These are phyloP conservation scores for Alnus glutinosa DNA, from an alignment of 306 rosid genomes.

Conservation along the genomic window DNA sequence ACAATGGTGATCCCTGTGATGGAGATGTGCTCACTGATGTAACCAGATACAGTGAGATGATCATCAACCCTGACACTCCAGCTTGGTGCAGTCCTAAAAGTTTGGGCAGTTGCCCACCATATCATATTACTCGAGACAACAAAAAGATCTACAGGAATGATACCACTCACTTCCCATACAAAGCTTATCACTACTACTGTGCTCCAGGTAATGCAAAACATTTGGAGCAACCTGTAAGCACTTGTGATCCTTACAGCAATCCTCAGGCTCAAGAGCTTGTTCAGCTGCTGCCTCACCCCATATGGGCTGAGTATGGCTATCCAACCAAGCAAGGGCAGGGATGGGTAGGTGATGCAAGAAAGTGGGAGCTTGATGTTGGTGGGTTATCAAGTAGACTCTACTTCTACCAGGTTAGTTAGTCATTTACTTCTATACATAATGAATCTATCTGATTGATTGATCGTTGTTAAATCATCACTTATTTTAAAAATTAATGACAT, in stretches of 20 bases:
- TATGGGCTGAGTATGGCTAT: slow-evolving; percentile 73
- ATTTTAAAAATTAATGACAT: no score
- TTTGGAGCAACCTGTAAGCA: slow-evolving; percentile 56
- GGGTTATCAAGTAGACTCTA: slow-evolving; percentile 60
- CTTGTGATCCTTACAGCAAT: slow-evolving; percentile 80
- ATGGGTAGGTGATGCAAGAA: slow-evolving; percentile 75
- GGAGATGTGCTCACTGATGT: slow-evolving; percentile 57
- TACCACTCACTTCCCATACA: slow-evolving; percentile 68
- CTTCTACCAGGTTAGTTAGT: slow-evolving; percentile 59
- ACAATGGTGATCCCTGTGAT: slow-evolving; percentile 52
- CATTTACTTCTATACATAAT: background rate
- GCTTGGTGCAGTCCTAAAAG: slow-evolving; percentile 60
- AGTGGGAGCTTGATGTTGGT: slow-evolving; percentile 91
- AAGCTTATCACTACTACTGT: slow-evolving; percentile 74
- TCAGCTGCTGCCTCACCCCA: slow-evolving; percentile 76
- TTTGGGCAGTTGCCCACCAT: slow-evolving; percentile 67
- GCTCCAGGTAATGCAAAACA: slow-evolving; percentile 71
- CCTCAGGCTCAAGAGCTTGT: slow-evolving; percentile 88
- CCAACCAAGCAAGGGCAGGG: slow-evolving; percentile 72
- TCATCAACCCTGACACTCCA: slow-evolving; percentile 53
- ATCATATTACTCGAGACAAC: slow-evolving; percentile 63
- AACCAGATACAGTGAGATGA: slow-evolving; percentile 68
- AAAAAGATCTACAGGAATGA: slow-evolving; percentile 62
- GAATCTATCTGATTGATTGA: background rate
- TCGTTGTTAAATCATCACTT: no score